Conservation (phyloP, 2,329 filamentous ascomycete genomes). For the Podosphaera aphanis region DNA sequence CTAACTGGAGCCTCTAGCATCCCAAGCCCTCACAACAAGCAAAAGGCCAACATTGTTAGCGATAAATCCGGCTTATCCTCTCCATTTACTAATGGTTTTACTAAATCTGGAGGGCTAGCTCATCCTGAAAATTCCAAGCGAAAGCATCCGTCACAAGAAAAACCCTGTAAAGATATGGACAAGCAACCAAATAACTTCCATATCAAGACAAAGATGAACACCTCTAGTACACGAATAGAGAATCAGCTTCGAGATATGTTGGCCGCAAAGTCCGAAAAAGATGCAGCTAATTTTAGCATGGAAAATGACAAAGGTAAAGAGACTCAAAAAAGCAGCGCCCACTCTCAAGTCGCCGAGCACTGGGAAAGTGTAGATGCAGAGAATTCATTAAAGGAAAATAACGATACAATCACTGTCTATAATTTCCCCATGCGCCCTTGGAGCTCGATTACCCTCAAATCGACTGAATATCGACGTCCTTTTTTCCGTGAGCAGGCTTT, state of each 20-base stretch:
- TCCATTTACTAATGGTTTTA: slow-evolving; percentile 15
- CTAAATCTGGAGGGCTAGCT: slow-evolving; percentile 15
- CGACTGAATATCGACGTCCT: slow-evolving; percentile 30
- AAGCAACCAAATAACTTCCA: slow-evolving; percentile 18
- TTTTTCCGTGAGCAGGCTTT: slow-evolving; percentile 56
- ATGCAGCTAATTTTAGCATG: slow-evolving; percentile 20
- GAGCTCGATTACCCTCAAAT: slow-evolving; percentile 61
- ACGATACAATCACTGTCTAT: slow-evolving; percentile 52
- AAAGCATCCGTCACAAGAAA: no score
- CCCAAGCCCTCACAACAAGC: slow-evolving; percentile 11
- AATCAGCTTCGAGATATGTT: slow-evolving; percentile 26
- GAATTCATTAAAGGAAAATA: slow-evolving; percentile 35
- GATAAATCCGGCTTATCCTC: no score
- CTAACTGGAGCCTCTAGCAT: slow-evolving; percentile 11
- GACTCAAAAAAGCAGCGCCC: slow-evolving; percentile 25
- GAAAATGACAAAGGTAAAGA: background rate
- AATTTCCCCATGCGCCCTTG: slow-evolving; percentile 96
- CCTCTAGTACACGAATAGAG: slow-evolving; percentile 24
- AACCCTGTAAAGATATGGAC: slow-evolving; percentile 20
- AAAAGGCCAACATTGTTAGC: slow-evolving; percentile 13
- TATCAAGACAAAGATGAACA: slow-evolving; percentile 16
- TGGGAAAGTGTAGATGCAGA: slow-evolving; percentile 74
- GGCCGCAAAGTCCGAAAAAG: slow-evolving; percentile 27
- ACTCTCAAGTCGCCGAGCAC: slow-evolving; percentile 46
- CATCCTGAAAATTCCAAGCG: no score